Conservation (phyloP, 192 early-diverging fungal species). For the Coemansia sp. region DNA sequence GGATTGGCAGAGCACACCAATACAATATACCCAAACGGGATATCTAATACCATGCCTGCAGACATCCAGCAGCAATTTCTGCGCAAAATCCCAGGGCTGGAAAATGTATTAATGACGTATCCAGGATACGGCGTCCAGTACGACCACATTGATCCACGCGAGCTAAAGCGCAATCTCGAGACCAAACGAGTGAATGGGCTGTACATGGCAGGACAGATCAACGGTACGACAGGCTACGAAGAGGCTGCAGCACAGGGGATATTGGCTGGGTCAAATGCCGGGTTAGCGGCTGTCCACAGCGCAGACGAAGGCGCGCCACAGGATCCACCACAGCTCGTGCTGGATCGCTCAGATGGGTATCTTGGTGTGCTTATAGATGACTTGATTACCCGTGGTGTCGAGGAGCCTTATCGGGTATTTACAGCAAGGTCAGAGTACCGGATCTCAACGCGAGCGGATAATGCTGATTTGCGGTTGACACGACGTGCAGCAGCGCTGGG, state of each 20-base stretch:
- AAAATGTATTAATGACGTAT: slow-evolving; percentile 69
- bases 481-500: slow-evolving; percentile 63
- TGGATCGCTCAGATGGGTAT: slow-evolving; percentile 76
- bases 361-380: slow-evolving; percentile 83
- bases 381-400: slow-evolving; percentile 76
- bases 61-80: slow-evolving; percentile 69
- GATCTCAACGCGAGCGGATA: slow-evolving; percentile 72
- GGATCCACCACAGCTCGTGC: slow-evolving; percentile 55
- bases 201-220: slow-evolving; percentile 82
- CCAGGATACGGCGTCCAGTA: slow-evolving; percentile 87
- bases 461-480: slow-evolving; percentile 75
- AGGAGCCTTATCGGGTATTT: slow-evolving; percentile 81
- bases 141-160: slow-evolving; percentile 81
- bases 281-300: slow-evolving; percentile 53
- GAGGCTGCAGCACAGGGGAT: slow-evolving; percentile 81
- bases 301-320: not conserved
- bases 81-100: slow-evolving; percentile 70
- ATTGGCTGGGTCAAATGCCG: slow-evolving; percentile 77
- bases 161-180: slow-evolving; percentile 71
- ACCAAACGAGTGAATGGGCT: slow-evolving; percentile 75
- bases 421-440: slow-evolving; percentile 82
- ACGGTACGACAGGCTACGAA: slow-evolving; percentile 86
- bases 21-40: slow-evolving; percentile 78
- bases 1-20: slow-evolving; percentile 64
- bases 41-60: slow-evolving; percentile 83